A percentile compares a stretch with the other conserved stretches of the same genome.
Evolutionary conservation across 768 basidiomycete species (phyloP).

Genomic region (Serendipita vermifera): DNA sequence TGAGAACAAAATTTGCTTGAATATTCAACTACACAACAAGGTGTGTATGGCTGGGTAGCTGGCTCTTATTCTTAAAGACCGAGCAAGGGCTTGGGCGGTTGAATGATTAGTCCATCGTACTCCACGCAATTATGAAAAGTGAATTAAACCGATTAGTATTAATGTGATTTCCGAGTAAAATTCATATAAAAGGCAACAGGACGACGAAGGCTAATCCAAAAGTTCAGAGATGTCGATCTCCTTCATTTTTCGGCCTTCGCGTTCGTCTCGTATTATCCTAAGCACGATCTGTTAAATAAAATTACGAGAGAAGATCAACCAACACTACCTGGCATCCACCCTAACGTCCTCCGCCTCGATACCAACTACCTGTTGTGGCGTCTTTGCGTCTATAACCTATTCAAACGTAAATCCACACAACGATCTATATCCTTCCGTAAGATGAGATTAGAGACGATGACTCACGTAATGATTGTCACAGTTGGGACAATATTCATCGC

Average conservation of each 20-base stretch:
- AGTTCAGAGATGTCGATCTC: conserved; percentile 6
- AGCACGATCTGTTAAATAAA: neutral
- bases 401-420: neutral
- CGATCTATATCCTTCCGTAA: neutral
- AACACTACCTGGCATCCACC: conserved; percentile 64
- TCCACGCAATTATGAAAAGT: too few species aligned
- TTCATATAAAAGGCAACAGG: too few species aligned
- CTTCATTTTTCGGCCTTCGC: conserved; percentile 1
- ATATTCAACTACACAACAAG: too few species aligned
- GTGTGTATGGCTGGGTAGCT: too few species aligned
- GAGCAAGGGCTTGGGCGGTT: too few species aligned
- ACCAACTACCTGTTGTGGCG: conserved; percentile 67
- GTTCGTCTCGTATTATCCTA: conserved; percentile 4
- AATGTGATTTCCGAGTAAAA: too few species aligned
- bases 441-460: conserved; percentile 12
- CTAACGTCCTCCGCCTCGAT: conserved; percentile 89
- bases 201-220: too few species aligned
- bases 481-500: conserved; percentile 95
- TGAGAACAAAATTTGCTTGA: too few species aligned
- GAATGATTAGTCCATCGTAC: too few species aligned
- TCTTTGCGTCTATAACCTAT: conserved; percentile 88
- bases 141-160: too few species aligned
- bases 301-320: neutral
- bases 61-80: too few species aligned
- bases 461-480: conserved; percentile 97